Percentiles rank a stretch among this genome's conserved stretches.
phyloP scores from a whole-genome alignment of 805 yeast species.

The Yamadazyma paraphyllophila region DNA sequence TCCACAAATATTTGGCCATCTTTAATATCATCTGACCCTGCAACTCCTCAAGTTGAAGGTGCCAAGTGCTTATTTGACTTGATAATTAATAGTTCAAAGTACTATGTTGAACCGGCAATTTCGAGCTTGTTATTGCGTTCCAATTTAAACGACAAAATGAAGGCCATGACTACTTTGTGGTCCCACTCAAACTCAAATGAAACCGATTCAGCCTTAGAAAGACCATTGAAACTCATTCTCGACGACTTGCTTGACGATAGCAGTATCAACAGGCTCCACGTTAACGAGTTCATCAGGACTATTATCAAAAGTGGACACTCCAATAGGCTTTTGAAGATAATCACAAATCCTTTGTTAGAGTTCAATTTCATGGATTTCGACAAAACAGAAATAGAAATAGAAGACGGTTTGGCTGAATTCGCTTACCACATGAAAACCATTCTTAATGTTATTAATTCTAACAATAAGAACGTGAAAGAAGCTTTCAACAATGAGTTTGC shows the following conservation, averaged over 20 bases:
- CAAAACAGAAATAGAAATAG: conserved; percentile 24
- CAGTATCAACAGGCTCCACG: conserved; percentile 9
- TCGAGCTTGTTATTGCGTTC: conserved; percentile 50
- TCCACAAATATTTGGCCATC: conserved; percentile 55
- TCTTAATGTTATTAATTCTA: conserved; percentile 48
- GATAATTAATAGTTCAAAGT: conserved; percentile 49
- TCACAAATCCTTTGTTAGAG: conserved; percentile 51
- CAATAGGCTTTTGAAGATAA: conserved; percentile 59
- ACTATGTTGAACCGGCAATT: conserved; percentile 72
- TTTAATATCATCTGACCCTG: conserved; percentile 47
- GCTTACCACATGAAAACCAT: conserved; percentile 60
- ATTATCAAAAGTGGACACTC: conserved; percentile 48
- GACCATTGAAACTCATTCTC: conserved; percentile 65
- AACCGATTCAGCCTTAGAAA: conserved; percentile 46
- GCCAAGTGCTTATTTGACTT: conserved; percentile 64
- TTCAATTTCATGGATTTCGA: conserved; percentile 33
- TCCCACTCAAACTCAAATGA: conserved; percentile 60
- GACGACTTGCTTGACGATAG: conserved; percentile 52
- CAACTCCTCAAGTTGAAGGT: conserved; percentile 63
- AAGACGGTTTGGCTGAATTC: conserved; percentile 64
- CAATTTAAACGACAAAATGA: conserved; percentile 36
- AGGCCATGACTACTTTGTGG: conserved; percentile 72
- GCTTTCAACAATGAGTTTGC: conserved; percentile 58
- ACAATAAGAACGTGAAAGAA: conserved; percentile 42
- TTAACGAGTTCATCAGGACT: conserved; percentile 14